Conservation (phyloP, 2,329 filamentous ascomycete species). For the Xylaria sp. region DNA sequence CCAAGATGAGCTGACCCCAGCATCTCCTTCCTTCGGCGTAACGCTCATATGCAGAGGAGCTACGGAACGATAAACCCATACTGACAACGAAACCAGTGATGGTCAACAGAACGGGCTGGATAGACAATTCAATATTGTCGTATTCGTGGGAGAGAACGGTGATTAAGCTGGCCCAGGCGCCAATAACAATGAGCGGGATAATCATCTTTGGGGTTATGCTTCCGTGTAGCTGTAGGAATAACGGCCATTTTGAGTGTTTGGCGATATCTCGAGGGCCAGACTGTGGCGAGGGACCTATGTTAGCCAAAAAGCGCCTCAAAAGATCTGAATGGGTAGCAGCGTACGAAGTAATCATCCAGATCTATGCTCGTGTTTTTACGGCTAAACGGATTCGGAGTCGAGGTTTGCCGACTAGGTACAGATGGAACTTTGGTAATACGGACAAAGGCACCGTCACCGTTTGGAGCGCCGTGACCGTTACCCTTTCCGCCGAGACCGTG, state of each 20-base stretch:
- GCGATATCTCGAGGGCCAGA: constrained; percentile 70
- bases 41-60: constrained; percentile 78
- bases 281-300: constrained; percentile 33
- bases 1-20: constrained; percentile 66
- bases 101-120: constrained; percentile 75
- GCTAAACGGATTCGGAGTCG: constrained; percentile 43
- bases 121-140: constrained; percentile 51
- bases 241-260: constrained; percentile 79
- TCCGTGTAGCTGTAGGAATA: constrained; percentile 78
- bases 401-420: constrained; percentile 28
- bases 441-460: constrained; percentile 16
- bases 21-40: constrained; percentile 65
- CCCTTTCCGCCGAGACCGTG: constrained; percentile 17
- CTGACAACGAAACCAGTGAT: constrained; percentile 86
- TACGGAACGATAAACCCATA: constrained; percentile 78
- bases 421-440: constrained; percentile 29
- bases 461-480: constrained; percentile 15
- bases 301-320: neutral
- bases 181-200: constrained; percentile 68
- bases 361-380: constrained; percentile 45
- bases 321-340: constrained; percentile 19
- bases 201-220: constrained; percentile 77
- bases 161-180: constrained; percentile 69
- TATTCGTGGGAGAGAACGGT: constrained; percentile 59
- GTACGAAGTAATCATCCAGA: constrained; percentile 53